phyloP scores from a whole-genome alignment of 2,329 filamentous ascomycete species.

The Pseudogymnoascus sp. region DNA sequence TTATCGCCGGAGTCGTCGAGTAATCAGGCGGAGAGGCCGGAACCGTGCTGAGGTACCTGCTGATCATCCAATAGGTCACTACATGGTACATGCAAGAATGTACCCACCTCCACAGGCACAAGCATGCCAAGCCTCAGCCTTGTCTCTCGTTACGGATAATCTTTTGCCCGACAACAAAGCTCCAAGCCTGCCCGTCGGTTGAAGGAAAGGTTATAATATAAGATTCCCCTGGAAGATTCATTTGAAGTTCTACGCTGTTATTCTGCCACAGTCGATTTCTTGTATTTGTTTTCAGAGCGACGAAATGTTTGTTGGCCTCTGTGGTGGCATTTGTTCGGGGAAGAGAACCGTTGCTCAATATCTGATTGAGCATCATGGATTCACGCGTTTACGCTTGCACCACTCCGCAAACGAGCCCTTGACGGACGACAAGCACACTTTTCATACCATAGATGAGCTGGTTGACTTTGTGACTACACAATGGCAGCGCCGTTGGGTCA shows the following conservation, averaged over 20 bases:
- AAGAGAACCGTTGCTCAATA: slow-evolving; percentile 87
- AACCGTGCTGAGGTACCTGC: slow-evolving; percentile 5
- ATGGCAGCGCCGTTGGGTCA: slow-evolving; percentile 82
- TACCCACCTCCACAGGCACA: slow-evolving; percentile 1
- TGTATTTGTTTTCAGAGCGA: background rate
- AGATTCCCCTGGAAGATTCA: background rate
- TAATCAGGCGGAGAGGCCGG: slow-evolving; percentile 5
- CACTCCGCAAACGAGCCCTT: slow-evolving; percentile 10
- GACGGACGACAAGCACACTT: slow-evolving; percentile 33
- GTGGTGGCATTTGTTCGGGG: slow-evolving; percentile 83
- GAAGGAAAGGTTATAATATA: background rate
- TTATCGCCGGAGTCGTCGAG: slow-evolving; percentile 7
- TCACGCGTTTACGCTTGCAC: slow-evolving; percentile 62
- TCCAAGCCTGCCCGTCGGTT: background rate
- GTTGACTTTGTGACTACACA: slow-evolving; percentile 77
- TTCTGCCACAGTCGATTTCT: background rate
- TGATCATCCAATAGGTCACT: slow-evolving; percentile 4
- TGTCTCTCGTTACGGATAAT: background rate
- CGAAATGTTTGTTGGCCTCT: slow-evolving; percentile 69
- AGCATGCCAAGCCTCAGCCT: slow-evolving; percentile 7
- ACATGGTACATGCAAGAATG: background rate
- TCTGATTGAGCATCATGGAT: slow-evolving; percentile 75
- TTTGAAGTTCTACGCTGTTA: background rate
- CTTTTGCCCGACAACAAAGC: slow-evolving; percentile 1
- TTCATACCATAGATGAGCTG: slow-evolving; percentile 58